Evolutionary conservation across 2,329 filamentous ascomycete genomes (phyloP).

Genomic region (Aureobasidium mangrovei): DNA sequence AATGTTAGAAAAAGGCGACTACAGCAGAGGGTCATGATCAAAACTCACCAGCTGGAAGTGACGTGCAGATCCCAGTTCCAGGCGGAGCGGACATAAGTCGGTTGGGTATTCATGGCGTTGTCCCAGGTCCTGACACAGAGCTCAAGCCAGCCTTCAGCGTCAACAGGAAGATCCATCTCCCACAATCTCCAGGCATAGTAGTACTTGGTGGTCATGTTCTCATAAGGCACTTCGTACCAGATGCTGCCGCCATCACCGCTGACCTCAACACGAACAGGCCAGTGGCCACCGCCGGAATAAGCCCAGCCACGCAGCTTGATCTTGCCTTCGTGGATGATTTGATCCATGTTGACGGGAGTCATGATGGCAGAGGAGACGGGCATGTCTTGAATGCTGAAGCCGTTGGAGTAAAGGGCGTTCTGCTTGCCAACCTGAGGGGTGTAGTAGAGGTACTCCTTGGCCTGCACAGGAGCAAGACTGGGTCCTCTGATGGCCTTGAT

Average conservation of each 20-base stretch:
- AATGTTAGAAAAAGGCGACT: background rate
- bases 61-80: constrained; percentile 60
- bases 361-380: constrained; percentile 60
- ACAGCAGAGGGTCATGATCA: background rate
- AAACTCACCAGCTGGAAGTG: constrained; percentile 41
- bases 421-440: constrained; percentile 61
- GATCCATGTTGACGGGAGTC: constrained; percentile 52
- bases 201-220: constrained; percentile 54
- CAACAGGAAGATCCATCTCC: constrained; percentile 53
- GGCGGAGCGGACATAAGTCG: constrained; percentile 34
- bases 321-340: constrained; percentile 51
- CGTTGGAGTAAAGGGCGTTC: constrained; percentile 50
- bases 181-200: constrained; percentile 57
- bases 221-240: constrained; percentile 55
- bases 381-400: constrained; percentile 64
- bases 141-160: constrained; percentile 40
- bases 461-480: constrained; percentile 52
- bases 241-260: constrained; percentile 53
- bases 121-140: constrained; percentile 38
- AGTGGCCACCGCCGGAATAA: constrained; percentile 34
- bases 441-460: constrained; percentile 60
- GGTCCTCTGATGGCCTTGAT: constrained; percentile 53
- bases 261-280: constrained; percentile 54
- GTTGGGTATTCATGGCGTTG: constrained; percentile 39
- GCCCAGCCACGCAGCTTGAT: constrained; percentile 46